Evolutionary conservation across 108 stramenopile species (phyloP), one percentile per base, ranked within the genome.

Genomic region (Cafeteria roenbergensis): DNA sequence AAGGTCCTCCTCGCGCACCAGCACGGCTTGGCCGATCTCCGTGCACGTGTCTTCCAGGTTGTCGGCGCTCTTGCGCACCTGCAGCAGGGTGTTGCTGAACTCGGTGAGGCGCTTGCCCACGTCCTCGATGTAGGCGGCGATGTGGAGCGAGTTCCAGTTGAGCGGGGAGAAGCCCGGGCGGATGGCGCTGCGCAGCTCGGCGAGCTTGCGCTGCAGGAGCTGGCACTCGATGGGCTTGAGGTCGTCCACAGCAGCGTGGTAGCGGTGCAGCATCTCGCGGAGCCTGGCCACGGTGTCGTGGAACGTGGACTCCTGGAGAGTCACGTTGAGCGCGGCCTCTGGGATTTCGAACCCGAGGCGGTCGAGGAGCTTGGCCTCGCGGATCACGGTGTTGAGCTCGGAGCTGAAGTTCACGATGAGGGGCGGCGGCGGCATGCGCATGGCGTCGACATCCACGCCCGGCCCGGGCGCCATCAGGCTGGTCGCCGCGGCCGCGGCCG

Each of bases 111-210:
- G 81, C 52, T 70, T 80, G 62, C 58, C 71, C 65, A 78, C 78
- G 25, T 70, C 52, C 35, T 84, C 84, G 25, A 85, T 81, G 72
- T 75, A 82, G 20, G 73, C 48, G 1, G 75, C 77, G 27, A 85
- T 82, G 37, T 83, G 81, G 62, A 83, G 83, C 27, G 81, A 82
- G 66, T 76, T 84, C 84, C 84, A 85, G 71, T 85, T 85, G 26
- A 83, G 74, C 24, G 84, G 82, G 9, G 76, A 62, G 48, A 84
- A 84, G 0, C 84, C 81, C 14, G 74, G 68, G 20, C 51, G 37
- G 21, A 80, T 37, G 4, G 38, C 72, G 17, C 50, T 20, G n/a
- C 75, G 73, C 32, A 85, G 78, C 26, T 75, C 71, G n/a, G 66
- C 73, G 30, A 85, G 80, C 48, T 83, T 70, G 24, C 33, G 24